Conservation (phyloP, 148 eudicot genomes). For the Dianthus caryophyllus region DNA sequence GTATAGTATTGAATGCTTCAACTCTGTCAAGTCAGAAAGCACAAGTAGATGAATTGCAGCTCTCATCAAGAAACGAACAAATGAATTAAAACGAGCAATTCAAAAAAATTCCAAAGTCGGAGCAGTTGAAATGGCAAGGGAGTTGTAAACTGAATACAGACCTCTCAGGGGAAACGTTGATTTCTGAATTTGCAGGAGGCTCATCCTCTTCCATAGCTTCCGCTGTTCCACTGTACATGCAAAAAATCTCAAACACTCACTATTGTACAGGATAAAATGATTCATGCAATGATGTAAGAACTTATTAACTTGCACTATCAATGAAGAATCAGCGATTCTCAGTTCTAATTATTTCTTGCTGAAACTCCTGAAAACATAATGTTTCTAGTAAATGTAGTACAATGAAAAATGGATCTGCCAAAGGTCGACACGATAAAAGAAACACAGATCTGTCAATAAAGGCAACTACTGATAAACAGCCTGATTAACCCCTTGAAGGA, state of each 20-base stretch:
- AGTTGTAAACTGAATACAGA: constrained; percentile 13
- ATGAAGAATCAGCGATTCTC: not conserved
- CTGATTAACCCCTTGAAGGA: too few species aligned
- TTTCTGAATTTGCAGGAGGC: constrained; percentile 44
- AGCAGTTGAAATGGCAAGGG: not conserved
- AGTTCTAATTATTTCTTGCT: not conserved
- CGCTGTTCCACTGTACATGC: constrained; percentile 29
- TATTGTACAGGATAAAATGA: not conserved
- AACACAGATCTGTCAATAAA: too few species aligned
- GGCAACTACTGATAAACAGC: too few species aligned
- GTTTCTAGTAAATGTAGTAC: not conserved
- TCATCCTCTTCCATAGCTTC: constrained; percentile 85
- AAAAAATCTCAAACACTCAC: constrained; percentile 3
- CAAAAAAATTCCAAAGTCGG: not conserved
- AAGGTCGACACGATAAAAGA: too few species aligned
- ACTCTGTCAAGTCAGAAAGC: constrained; percentile 40
- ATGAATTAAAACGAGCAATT: not conserved
- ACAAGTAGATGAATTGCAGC: not conserved
- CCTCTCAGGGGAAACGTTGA: constrained; percentile 56
- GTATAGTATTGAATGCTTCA: constrained; percentile 59
- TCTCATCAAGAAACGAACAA: not conserved
- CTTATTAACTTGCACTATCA: not conserved
- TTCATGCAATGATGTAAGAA: not conserved
- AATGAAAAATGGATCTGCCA: too few species aligned
- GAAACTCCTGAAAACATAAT: not conserved